These are phyloP conservation scores for Williopsis jadinii DNA, from an alignment of 1,139 yeast species.

Conservation along the genomic window DNA sequence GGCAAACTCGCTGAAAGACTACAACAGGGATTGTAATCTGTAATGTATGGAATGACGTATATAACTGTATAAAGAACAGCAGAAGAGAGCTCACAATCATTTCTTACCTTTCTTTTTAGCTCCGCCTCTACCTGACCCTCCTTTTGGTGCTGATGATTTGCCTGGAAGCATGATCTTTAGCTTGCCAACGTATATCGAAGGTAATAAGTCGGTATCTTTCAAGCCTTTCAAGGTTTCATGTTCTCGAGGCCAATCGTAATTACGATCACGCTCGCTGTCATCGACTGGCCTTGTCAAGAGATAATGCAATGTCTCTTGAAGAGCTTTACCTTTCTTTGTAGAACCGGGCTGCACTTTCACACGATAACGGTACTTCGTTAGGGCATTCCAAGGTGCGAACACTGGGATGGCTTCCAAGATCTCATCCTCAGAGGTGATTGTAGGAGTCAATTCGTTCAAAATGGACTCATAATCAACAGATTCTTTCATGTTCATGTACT, in stretches of 20 bases:
- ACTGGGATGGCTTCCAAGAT: constrained; percentile 65
- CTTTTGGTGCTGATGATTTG: constrained; percentile 15
- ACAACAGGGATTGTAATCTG: constrained; percentile 48
- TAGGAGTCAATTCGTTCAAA: constrained; percentile 32
- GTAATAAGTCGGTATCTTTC: constrained; percentile 49
- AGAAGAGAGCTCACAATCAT: constrained; percentile 1
- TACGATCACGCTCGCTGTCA: constrained; percentile 39
- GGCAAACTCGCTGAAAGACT: constrained; percentile 81
- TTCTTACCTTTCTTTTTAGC: constrained; percentile 14
- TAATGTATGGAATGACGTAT: not conserved
- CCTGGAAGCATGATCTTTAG: constrained; percentile 37
- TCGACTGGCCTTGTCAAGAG: constrained; percentile 56
- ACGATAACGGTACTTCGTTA: constrained; percentile 71
- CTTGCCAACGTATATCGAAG: constrained; percentile 46
- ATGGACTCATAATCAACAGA: constrained; percentile 26
- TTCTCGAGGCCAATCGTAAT: constrained; percentile 66
- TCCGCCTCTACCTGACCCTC: not conserved
- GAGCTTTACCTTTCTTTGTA: constrained; percentile 83
- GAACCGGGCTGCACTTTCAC: constrained; percentile 83
- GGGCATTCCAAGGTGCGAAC: constrained; percentile 88
- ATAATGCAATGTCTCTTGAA: constrained; percentile 57
- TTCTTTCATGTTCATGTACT: constrained; percentile 32
- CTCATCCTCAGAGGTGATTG: constrained; percentile 31
- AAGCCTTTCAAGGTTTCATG: constrained; percentile 49
- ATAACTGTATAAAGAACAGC: not conserved